Percentiles rank a stretch among this genome's conserved stretches.
Evolutionary conservation across 768 basidiomycete genomes (phyloP).

Genomic region (Tylopilus sp.): DNA sequence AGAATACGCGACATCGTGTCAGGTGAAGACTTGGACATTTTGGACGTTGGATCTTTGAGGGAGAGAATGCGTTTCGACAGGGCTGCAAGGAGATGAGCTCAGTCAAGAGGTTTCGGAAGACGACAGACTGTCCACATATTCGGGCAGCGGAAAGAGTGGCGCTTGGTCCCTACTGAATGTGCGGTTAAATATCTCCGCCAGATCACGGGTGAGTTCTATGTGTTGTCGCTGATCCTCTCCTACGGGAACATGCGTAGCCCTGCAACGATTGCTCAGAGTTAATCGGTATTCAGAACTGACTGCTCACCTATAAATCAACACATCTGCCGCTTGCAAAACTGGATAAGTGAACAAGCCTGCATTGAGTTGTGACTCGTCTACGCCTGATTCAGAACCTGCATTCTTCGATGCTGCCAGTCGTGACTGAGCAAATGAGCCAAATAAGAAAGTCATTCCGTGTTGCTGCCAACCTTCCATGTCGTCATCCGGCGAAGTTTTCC

Average conservation of each 20-base stretch:
- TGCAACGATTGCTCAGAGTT: slow-evolving; percentile 23
- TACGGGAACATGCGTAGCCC: slow-evolving; percentile 91
- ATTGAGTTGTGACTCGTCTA: slow-evolving; percentile 80
- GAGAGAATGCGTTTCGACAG: slow-evolving; percentile 81
- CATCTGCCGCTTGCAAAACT: slow-evolving; percentile 90
- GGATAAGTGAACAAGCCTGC: slow-evolving; percentile 91
- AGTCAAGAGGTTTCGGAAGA: background rate
- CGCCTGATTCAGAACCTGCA: slow-evolving; percentile 67
- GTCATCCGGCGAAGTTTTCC: slow-evolving; percentile 89
- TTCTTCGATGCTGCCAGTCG: slow-evolving; percentile 73
- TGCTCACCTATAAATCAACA: slow-evolving; percentile 75
- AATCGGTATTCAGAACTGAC: background rate
- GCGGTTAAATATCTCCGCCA: slow-evolving; percentile 81
- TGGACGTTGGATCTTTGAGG: slow-evolving; percentile 76
- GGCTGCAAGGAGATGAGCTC: slow-evolving; percentile 42
- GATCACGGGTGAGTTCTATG: slow-evolving; percentile 80
- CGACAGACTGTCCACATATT: slow-evolving; percentile 67
- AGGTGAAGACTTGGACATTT: slow-evolving; percentile 95
- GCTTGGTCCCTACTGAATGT: slow-evolving; percentile 44
- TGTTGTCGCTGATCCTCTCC: slow-evolving; percentile 97
- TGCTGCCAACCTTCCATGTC: slow-evolving; percentile 79
- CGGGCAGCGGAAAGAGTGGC: slow-evolving; percentile 68
- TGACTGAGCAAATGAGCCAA: slow-evolving; percentile 36
- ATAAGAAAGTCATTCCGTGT: background rate
- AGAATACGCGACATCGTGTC: slow-evolving; percentile 79